Evolutionary conservation across 805 yeast genomes (phyloP).

Genomic region (Candida sithepensis): DNA sequence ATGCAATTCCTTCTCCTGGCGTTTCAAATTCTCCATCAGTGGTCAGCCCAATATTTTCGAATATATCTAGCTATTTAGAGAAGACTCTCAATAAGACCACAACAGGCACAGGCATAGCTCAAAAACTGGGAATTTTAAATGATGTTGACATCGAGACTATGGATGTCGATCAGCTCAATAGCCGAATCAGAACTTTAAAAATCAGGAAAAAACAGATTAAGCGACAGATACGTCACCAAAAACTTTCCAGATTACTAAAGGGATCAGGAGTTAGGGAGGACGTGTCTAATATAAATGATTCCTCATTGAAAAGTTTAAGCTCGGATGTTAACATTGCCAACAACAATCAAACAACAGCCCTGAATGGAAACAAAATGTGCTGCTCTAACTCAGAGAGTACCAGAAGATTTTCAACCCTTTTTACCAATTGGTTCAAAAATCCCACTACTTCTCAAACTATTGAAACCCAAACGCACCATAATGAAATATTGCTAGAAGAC

Average conservation of each 20-base stretch:
- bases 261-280: too few species aligned
- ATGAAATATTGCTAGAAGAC: not conserved
- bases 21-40: not conserved
- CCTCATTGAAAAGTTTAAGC: too few species aligned
- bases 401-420: not conserved
- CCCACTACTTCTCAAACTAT: not conserved
- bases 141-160: slow-evolving; percentile 6
- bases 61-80: slow-evolving; percentile 4
- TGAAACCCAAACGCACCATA: not conserved
- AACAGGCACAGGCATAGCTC: not conserved
- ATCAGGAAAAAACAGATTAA: slow-evolving; percentile 12
- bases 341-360: too few species aligned
- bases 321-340: too few species aligned
- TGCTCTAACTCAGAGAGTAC: too few species aligned
- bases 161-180: slow-evolving; percentile 11
- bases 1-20: not conserved
- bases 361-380: too few species aligned
- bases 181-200: slow-evolving; percentile 12
- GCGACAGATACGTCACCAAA: slow-evolving; percentile 8
- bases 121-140: slow-evolving; percentile 1
- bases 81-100: slow-evolving; percentile 1
- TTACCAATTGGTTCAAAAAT: not conserved
- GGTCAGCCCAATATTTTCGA: slow-evolving; percentile 3
- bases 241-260: not conserved
- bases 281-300: too few species aligned